Conservation (phyloP, 2,329 filamentous ascomycete genomes). For the Plectosphaerella plurivora region DNA sequence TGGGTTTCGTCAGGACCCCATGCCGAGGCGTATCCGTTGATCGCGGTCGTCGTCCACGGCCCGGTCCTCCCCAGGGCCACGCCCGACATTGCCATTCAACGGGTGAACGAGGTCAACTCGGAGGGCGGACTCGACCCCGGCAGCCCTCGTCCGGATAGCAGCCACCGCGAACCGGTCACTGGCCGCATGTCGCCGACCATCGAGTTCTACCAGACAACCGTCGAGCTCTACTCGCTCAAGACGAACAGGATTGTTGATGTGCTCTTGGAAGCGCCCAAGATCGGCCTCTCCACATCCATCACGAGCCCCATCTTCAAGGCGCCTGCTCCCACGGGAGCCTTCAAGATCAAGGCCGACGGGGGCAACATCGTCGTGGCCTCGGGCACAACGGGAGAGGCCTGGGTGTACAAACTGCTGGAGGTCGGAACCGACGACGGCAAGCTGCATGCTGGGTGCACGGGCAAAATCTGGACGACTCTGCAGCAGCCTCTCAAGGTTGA, state of each 20-base stretch:
- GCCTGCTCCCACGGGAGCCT: constrained; percentile 66
- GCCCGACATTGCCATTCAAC: constrained; percentile 28
- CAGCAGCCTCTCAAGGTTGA: constrained; percentile 54
- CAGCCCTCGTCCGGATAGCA: constrained; percentile 33
- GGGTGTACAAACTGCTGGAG: constrained; percentile 59
- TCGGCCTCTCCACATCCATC: constrained; percentile 53
- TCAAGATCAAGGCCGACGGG: constrained; percentile 69
- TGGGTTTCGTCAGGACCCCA: constrained; percentile 55
- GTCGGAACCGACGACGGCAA: constrained; percentile 33
- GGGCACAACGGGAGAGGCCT: constrained; percentile 81
- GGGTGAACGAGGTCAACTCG: constrained; percentile 29
- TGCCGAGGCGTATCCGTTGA: constrained; percentile 60
- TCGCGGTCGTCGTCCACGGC: constrained; percentile 78
- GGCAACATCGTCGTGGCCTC: constrained; percentile 73
- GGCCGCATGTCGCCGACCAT: constrained; percentile 33
- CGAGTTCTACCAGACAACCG: constrained; percentile 75
- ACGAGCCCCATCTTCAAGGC: constrained; percentile 62
- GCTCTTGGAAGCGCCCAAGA: constrained; percentile 65
- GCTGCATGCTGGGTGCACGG: constrained; percentile 60
- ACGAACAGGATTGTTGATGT: constrained; percentile 69
- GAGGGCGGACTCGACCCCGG: constrained; percentile 36
- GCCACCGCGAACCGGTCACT: constrained; percentile 29
- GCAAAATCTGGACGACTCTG: constrained; percentile 88
- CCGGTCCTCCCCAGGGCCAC: constrained; percentile 50
- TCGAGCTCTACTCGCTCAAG: constrained; percentile 82